Base-by-base conservation (phyloP, 75 land plant genomes). In the Pseudotsuga menziesii region DNA sequence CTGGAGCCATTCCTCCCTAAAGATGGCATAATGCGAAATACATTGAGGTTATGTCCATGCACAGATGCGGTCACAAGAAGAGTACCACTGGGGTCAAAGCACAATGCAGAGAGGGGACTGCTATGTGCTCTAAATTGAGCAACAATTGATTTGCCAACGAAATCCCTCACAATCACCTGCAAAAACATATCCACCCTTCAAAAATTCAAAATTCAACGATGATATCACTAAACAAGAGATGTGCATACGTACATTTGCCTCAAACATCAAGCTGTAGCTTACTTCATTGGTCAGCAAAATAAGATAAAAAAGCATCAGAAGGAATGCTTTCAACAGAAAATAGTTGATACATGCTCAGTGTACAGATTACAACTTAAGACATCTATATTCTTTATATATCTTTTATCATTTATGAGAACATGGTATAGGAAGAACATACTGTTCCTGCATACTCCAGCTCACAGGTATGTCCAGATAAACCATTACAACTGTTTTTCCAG, bases 71-170 rank as follows among this genome's bases (percentile, higher is more conserved):
- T 97, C 29, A 97, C 99, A 72, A 97, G 77, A n/a, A 97, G 88
- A 39, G 92, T 92, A 9, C 99, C 99, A 80, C 98, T 94, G 41
- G 95, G 95, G 85, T 97, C 95, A 79, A 97, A 97, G 78, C 95
- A 86, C 58, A 97, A 83, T n/a, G 95, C 98, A 35, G 95, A 92
- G 61, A 97, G 86, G 55, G 93, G 95, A 80, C 98, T 92, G 69
- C 77, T 81, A 72, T 97, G 99, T 19, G 99, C 99, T 70, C 89
- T 84, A 61, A 97, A 97, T 80, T 97, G 99, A 1, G 94, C 81
- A 59, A 97, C 78, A 35, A 97, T 87, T 35, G 79, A 77, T 75
- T 92, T 97, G 64, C 83, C 83, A 62, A 92, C 90, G 79, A 89
- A 80, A 79, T 97, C 99, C 73, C 92, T 88, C 60, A 97, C 93